phyloP scores from a whole-genome alignment of 352 stramenopile species.

The Globisporangium alternatum region DNA sequence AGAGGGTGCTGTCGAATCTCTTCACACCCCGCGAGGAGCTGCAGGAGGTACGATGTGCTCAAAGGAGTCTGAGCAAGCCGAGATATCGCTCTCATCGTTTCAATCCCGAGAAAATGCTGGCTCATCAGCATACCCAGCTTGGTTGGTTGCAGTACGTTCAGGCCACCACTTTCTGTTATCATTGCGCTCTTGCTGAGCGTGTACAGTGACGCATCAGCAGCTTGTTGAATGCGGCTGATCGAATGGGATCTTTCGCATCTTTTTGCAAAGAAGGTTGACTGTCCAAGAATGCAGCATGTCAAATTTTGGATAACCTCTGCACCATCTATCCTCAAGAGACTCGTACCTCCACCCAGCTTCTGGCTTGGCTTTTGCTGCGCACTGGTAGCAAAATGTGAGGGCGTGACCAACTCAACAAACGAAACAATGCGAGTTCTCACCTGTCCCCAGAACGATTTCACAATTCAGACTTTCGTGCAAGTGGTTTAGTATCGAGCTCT shows the following conservation, averaged over 20 bases:
- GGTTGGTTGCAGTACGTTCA: conserved; percentile 28
- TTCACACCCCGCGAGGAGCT: conserved; percentile 22
- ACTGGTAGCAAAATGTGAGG: conserved; percentile 14
- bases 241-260: background rate
- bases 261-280: conserved; percentile 18
- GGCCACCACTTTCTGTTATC: conserved; percentile 20
- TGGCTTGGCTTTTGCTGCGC: conserved; percentile 26
- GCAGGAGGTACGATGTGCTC: conserved; percentile 22
- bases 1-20: conserved; percentile 27
- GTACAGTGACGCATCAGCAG: conserved; percentile 30
- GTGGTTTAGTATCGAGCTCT: conserved; percentile 9
- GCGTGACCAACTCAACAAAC: no score
- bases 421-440: conserved; percentile 13
- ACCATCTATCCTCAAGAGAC: background rate
- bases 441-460: conserved; percentile 21
- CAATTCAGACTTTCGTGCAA: conserved; percentile 16
- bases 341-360: conserved; percentile 15
- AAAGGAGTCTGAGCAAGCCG: conserved; percentile 6
- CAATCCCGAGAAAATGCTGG: conserved; percentile 52
- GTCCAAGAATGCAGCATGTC: background rate
- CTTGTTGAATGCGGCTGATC: background rate
- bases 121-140: conserved; percentile 63
- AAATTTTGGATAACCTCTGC: background rate
- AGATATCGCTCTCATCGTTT: conserved; percentile 58
- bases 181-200: conserved; percentile 32